Conservation (phyloP, 2,329 filamentous ascomycete genomes). For the Ceratocystis harringtonii region DNA sequence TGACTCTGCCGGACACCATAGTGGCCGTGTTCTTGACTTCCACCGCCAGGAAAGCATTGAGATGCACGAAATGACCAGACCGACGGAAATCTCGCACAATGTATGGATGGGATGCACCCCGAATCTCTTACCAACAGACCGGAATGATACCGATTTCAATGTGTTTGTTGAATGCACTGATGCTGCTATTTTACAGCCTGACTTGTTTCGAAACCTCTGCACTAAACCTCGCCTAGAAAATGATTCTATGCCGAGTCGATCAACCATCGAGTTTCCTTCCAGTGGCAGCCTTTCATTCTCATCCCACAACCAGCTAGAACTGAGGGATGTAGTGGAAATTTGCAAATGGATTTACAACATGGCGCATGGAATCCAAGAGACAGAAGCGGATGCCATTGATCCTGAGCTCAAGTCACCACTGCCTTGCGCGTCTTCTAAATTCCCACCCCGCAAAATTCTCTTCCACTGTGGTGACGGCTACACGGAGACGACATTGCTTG, state of each 20-base stretch:
- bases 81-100: conserved; percentile 76
- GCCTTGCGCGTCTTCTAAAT: conserved; percentile 18
- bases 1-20: conserved; percentile 54
- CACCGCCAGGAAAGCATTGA: conserved; percentile 76
- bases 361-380: conserved; percentile 44
- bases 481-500: conserved; percentile 81
- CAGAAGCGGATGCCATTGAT: conserved; percentile 1
- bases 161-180: conserved; percentile 82
- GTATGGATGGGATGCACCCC: conserved; percentile 74
- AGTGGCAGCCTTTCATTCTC: conserved; percentile 85
- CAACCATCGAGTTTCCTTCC: conserved; percentile 66
- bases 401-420: conserved; percentile 17
- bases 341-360: conserved; percentile 83
- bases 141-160: conserved; percentile 55
- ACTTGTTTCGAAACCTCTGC: conserved; percentile 35
- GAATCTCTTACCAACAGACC: conserved; percentile 39
- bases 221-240: conserved; percentile 3
- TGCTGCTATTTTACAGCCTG: conserved; percentile 58
- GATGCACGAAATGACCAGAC: conserved; percentile 85
- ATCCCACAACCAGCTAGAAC: conserved; percentile 67
- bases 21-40: conserved; percentile 72
- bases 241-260: neutral
- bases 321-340: conserved; percentile 70
- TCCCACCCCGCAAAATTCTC: conserved; percentile 51
- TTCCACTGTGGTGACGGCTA: conserved; percentile 95